phyloP scores from a whole-genome alignment of 352 stramenopile species.

The Pilasporangium apinafurcum region DNA sequence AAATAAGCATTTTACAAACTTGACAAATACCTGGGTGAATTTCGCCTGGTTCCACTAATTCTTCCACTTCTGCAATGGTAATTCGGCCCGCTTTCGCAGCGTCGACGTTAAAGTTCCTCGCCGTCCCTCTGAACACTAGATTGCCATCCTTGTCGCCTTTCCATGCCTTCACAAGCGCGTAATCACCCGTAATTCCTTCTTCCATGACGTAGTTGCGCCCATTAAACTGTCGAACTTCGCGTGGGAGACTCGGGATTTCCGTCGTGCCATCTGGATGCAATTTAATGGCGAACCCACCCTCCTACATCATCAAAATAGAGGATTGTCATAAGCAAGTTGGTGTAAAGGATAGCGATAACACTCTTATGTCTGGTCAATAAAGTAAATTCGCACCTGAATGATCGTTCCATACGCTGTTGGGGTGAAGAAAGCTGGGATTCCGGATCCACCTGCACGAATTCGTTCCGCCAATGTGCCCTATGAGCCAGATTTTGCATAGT shows the following conservation, averaged over 20 bases:
- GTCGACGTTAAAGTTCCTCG: slow-evolving; percentile 95
- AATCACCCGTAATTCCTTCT: slow-evolving; percentile 91
- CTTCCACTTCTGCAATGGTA: slow-evolving; percentile 94
- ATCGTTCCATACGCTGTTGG: slow-evolving; percentile 91
- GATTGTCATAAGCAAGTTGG: not conserved
- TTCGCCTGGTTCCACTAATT: slow-evolving; percentile 91
- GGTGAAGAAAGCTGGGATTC: slow-evolving; percentile 96
- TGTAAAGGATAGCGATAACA: not conserved
- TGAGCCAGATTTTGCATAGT: not conserved
- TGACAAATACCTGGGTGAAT: slow-evolving; percentile 85
- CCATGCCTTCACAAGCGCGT: slow-evolving; percentile 94
- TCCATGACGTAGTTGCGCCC: slow-evolving; percentile 95
- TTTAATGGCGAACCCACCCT: slow-evolving; percentile 76
- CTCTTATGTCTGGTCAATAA: not conserved
- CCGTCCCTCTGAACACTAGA: slow-evolving; percentile 94
- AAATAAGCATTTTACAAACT: not conserved
- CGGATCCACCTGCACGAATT: slow-evolving; percentile 88
- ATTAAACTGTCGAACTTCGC: slow-evolving; percentile 71
- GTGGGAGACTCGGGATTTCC: slow-evolving; percentile 56
- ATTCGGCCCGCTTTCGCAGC: slow-evolving; percentile 91
- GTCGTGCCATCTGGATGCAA: slow-evolving; percentile 63
- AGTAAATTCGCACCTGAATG: slow-evolving; percentile 53
- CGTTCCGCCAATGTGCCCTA: slow-evolving; percentile 91
- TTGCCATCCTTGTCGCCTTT: slow-evolving; percentile 96
- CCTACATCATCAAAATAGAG: slow-evolving; percentile 9